Percentiles rank a stretch among this genome's conserved stretches.
These are phyloP conservation scores for Jaapia argillacea DNA, from an alignment of 768 basidiomycete species.

Conservation along the genomic window DNA sequence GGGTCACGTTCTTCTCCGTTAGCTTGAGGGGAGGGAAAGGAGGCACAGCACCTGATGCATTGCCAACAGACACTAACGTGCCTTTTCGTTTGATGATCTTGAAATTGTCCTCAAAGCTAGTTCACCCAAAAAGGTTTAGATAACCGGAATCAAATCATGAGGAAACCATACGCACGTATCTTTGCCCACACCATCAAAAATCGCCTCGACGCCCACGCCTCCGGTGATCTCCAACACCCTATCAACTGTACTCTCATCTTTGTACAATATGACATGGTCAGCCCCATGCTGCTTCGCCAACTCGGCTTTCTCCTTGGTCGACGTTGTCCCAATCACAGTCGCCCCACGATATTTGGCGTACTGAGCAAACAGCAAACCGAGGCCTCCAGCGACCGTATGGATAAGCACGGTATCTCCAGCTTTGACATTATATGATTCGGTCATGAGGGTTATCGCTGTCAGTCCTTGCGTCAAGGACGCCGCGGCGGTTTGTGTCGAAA, in stretches of 20 bases:
- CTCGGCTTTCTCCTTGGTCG: conserved; percentile 70
- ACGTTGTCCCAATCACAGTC: conserved; percentile 89
- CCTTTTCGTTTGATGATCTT: conserved; percentile 78
- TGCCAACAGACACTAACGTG: conserved; percentile 84
- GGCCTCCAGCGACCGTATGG: conserved; percentile 85
- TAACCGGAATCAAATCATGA: not conserved
- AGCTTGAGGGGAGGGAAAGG: conserved; percentile 71
- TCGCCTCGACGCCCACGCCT: conserved; percentile 72
- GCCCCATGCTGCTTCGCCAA: conserved; percentile 72
- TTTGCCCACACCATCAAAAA: conserved; percentile 92
- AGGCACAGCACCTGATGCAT: conserved; percentile 79
- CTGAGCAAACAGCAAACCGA: conserved; percentile 62
- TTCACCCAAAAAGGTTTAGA: not conserved
- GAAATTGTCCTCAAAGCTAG: conserved; percentile 72
- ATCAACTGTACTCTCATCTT: conserved; percentile 59
- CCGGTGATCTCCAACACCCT: conserved; percentile 67
- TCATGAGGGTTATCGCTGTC: conserved; percentile 68
- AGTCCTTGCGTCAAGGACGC: conserved; percentile 60
- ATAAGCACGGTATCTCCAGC: conserved; percentile 71
- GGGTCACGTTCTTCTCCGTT: conserved; percentile 70
- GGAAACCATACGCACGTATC: conserved; percentile 70
- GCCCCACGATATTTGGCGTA: conserved; percentile 64
- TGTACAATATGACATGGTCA: conserved; percentile 77
- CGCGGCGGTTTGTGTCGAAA: conserved; percentile 52
- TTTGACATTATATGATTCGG: conserved; percentile 79